phyloP scores from a whole-genome alignment of 306 rosid genomes.

The Parietaria judaica region DNA sequence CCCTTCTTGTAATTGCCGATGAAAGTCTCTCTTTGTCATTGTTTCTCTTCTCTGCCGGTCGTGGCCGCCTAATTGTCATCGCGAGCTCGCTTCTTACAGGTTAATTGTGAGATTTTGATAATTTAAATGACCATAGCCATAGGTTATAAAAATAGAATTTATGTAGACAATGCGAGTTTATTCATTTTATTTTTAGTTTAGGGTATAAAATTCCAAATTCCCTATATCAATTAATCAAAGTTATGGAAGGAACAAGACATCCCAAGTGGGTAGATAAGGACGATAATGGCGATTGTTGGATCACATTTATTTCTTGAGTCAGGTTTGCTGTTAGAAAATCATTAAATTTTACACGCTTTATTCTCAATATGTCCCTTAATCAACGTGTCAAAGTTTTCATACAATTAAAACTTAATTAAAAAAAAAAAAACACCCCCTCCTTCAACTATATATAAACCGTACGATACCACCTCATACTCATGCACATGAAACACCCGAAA shows the following conservation, averaged over 20 bases:
- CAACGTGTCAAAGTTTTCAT: background rate
- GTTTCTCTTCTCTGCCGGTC: too few relatives aligned
- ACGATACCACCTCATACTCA: background rate
- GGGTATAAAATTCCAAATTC: too few relatives aligned
- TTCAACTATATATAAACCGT: background rate
- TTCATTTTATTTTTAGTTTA: too few relatives aligned
- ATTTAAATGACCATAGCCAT: background rate
- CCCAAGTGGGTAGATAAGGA: conserved; percentile 8
- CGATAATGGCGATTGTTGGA: conserved; percentile 10
- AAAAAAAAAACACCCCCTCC: background rate
- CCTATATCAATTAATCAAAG: background rate
- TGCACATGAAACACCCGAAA: background rate
- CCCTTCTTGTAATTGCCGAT: too few relatives aligned
- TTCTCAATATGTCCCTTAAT: too few relatives aligned
- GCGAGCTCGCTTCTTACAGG: too few relatives aligned
- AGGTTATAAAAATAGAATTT: background rate
- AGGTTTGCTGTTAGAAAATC: background rate
- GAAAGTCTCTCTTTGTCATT: too few relatives aligned
- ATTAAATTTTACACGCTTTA: background rate
- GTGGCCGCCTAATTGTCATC: too few relatives aligned
- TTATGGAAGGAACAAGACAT: background rate
- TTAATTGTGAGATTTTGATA: too few relatives aligned
- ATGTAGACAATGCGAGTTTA: background rate
- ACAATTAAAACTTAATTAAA: background rate
- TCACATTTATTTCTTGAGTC: conserved; percentile 10